Conservation (phyloP, 2,329 filamentous ascomycete genomes). For the Botryotinia narcissicola region DNA sequence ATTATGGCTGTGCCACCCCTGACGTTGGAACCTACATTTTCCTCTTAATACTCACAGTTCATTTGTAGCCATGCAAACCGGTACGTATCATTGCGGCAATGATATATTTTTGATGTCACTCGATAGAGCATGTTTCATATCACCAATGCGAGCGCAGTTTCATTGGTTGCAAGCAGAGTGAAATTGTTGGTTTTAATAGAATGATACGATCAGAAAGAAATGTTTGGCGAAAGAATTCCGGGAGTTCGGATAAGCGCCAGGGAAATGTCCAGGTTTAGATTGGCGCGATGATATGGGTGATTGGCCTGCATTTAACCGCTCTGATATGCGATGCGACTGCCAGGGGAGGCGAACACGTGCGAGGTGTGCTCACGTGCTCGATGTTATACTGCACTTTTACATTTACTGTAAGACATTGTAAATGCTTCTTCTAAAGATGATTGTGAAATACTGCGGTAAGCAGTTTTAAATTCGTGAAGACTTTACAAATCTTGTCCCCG, state of each 20-base stretch:
- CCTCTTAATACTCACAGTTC: not conserved
- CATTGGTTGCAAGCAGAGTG: not conserved
- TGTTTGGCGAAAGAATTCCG: not conserved
- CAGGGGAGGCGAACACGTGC: not conserved
- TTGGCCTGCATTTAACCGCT: conserved; percentile 2
- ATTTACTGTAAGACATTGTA: not conserved
- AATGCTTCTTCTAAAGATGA: not conserved
- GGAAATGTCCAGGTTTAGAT: not conserved
- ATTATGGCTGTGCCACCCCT: not conserved
- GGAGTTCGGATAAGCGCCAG: not conserved
- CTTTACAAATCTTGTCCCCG: not conserved
- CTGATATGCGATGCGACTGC: not conserved
- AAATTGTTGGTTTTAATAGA: not conserved
- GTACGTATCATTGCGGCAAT: not conserved
- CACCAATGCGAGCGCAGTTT: not conserved
- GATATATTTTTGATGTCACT: not conserved
- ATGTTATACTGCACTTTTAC: not conserved
- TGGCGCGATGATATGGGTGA: not conserved
- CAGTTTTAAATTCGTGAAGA: not conserved
- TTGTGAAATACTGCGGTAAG: not conserved
- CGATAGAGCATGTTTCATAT: not conserved
- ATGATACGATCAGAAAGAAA: not conserved
- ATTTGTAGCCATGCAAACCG: not conserved
- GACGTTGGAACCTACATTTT: not conserved
- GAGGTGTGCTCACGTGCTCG: not conserved